A percentile compares a stretch with the other conserved stretches of the same genome.
These are phyloP conservation scores for Linanthus parryae DNA, from an alignment of 148 eudicot species.

Conservation along the genomic window DNA sequence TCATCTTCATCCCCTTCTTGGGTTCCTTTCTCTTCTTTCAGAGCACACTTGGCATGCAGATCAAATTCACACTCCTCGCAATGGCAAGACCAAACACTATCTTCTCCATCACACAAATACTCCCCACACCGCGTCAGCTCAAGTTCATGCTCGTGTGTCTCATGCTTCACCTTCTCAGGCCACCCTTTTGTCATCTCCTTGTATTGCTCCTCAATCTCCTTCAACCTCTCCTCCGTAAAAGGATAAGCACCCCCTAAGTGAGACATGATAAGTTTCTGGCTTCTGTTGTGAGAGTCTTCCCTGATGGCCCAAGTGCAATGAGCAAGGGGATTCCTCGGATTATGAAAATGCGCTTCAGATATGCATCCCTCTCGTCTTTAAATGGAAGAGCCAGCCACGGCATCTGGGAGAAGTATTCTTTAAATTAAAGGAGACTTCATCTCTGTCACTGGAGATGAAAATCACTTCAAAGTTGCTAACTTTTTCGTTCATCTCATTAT, in stretches of 20 bases:
- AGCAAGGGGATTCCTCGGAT: constrained; percentile 41
- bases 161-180: constrained; percentile 30
- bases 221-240: constrained; percentile 40
- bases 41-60: constrained; percentile 14
- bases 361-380: constrained; percentile 38
- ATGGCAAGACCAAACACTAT: constrained; percentile 8
- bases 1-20: constrained; percentile 20
- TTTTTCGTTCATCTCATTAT: constrained; percentile 48
- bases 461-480: constrained; percentile 39
- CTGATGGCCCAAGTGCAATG: constrained; percentile 40
- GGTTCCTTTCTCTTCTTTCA: constrained; percentile 6
- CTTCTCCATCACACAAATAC: constrained; percentile 12
- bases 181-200: constrained; percentile 30
- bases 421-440: constrained; percentile 35
- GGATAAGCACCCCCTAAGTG: constrained; percentile 54
- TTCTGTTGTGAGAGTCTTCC: constrained; percentile 36
- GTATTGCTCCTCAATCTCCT: constrained; percentile 21
- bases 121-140: background rate
- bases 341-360: constrained; percentile 31
- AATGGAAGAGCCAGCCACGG: constrained; percentile 58
- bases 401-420: constrained; percentile 38
- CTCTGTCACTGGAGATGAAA: constrained; percentile 45
- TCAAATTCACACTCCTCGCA: constrained; percentile 14
- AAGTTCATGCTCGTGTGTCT: constrained; percentile 27
- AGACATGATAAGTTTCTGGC: constrained; percentile 28